phyloP scores from a whole-genome alignment of 2,329 filamentous ascomycete genomes.

The Fusarium falciforme region DNA sequence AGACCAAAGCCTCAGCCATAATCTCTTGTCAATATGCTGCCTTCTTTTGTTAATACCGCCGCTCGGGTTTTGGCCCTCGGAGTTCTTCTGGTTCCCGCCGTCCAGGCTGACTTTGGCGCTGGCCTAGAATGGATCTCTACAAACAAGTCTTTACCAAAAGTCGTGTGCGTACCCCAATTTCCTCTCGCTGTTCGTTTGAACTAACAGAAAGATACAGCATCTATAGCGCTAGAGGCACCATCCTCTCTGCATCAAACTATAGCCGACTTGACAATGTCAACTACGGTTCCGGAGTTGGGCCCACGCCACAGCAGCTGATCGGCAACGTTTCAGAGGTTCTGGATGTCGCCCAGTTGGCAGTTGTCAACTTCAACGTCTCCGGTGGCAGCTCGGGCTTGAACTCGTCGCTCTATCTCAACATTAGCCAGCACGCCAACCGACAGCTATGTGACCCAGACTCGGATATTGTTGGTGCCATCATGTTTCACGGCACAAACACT shows the following conservation, averaged over 20 bases:
- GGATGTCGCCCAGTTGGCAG: slow-evolving; percentile 45
- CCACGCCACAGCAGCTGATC: slow-evolving; percentile 43
- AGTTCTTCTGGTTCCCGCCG: neutral
- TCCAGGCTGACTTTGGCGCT: slow-evolving; percentile 10
- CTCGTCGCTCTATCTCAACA: slow-evolving; percentile 48
- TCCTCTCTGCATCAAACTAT: slow-evolving; percentile 50
- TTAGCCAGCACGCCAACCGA: slow-evolving; percentile 46
- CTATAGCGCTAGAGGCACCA: slow-evolving; percentile 44
- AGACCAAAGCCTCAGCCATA: neutral
- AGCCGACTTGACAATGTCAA: slow-evolving; percentile 49
- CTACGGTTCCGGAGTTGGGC: slow-evolving; percentile 44
- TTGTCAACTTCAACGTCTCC: slow-evolving; percentile 40
- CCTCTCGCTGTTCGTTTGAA: neutral
- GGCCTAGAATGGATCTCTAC: slow-evolving; percentile 41
- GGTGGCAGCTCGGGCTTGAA: slow-evolving; percentile 47
- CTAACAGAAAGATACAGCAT: neutral
- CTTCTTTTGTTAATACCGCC: neutral
- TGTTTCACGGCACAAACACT: slow-evolving; percentile 63
- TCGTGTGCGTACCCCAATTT: slow-evolving; percentile 32
- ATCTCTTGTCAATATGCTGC: neutral
- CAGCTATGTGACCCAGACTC: slow-evolving; percentile 46
- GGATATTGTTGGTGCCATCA: slow-evolving; percentile 45
- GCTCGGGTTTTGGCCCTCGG: neutral
- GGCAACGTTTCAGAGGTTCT: slow-evolving; percentile 48
- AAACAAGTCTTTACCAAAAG: slow-evolving; percentile 43